These are phyloP conservation scores for Xerocomellus chrysenteron DNA, from an alignment of 768 basidiomycete species.

Conservation along the genomic window DNA sequence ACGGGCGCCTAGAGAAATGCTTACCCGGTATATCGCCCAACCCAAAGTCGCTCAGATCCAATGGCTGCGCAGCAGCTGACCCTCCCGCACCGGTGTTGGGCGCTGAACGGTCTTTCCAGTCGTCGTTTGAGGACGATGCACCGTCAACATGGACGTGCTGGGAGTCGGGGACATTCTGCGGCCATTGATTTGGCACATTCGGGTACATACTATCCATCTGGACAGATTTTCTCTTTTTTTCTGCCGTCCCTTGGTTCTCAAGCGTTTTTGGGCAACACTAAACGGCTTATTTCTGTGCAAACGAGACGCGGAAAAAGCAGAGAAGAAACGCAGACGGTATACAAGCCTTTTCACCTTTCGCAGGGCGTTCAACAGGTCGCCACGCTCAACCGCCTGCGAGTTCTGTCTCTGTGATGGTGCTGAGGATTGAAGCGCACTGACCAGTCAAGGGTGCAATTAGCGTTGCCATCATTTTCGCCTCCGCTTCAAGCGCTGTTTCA, in stretches of 20 bases:
- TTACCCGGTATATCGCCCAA: conserved; percentile 45
- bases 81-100: conserved; percentile 23
- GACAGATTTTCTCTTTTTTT: conserved; percentile 40
- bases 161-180: conserved; percentile 37
- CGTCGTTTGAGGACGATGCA: conserved; percentile 32
- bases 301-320: conserved; percentile 36
- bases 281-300: conserved; percentile 47
- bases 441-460: conserved; percentile 27
- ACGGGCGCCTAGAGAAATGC: conserved; percentile 34
- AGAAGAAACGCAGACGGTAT: conserved; percentile 38
- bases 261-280: conserved; percentile 44
- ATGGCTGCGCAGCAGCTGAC: conserved; percentile 33
- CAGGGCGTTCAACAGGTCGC: conserved; percentile 35
- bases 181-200: conserved; percentile 42
- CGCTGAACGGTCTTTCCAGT: conserved; percentile 40
- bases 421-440: conserved; percentile 37
- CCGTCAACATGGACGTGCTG: conserved; percentile 34
- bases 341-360: conserved; percentile 42
- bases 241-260: conserved; percentile 39
- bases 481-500: conserved; percentile 27
- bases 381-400: conserved; percentile 39
- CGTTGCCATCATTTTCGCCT: conserved; percentile 26
- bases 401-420: conserved; percentile 41
- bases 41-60: conserved; percentile 45
- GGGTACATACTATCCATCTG: conserved; percentile 47